Evolutionary conservation across 208 protist genomes (phyloP).

Genomic region (Lotmaria passim): DNA sequence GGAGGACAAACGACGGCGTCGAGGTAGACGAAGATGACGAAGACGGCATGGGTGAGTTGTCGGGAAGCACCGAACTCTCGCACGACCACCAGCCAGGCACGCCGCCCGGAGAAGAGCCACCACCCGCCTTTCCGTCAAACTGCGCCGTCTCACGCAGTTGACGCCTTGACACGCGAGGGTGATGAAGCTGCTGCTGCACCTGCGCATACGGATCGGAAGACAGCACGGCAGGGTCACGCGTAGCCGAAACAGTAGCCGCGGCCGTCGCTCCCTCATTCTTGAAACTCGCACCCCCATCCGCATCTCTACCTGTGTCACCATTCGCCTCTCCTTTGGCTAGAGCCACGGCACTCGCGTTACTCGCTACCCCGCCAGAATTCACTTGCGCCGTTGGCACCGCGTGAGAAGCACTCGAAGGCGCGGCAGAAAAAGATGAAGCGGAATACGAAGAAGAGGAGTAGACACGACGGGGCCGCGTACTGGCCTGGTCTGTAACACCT

Average conservation of each 20-base stretch:
- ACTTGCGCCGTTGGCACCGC: background rate
- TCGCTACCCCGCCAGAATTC: background rate
- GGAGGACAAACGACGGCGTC: background rate
- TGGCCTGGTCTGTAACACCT: no score
- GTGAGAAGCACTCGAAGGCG: background rate
- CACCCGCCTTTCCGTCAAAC: background rate
- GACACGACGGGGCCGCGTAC: background rate
- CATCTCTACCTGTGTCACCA: background rate
- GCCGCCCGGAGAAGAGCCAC: background rate
- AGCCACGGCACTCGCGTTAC: background rate
- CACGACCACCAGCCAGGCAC: slow-evolving; percentile 13
- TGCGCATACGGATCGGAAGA: slow-evolving; percentile 4
- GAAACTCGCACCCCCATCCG: background rate
- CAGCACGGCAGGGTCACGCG: background rate
- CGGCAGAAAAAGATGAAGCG: background rate
- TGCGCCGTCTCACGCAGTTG: background rate
- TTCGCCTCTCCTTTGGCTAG: background rate
- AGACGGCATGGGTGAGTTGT: background rate
- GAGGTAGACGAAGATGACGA: background rate
- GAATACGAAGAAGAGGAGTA: slow-evolving; percentile 8
- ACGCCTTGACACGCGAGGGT: slow-evolving; percentile 1
- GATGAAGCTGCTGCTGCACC: slow-evolving; percentile 15
- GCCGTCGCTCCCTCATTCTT: background rate
- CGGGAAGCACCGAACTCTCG: slow-evolving; percentile 16
- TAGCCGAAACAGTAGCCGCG: background rate